phyloP scores from a whole-genome alignment of 1,284 basidiomycete species.

The Ceratobasidium theobromae region DNA sequence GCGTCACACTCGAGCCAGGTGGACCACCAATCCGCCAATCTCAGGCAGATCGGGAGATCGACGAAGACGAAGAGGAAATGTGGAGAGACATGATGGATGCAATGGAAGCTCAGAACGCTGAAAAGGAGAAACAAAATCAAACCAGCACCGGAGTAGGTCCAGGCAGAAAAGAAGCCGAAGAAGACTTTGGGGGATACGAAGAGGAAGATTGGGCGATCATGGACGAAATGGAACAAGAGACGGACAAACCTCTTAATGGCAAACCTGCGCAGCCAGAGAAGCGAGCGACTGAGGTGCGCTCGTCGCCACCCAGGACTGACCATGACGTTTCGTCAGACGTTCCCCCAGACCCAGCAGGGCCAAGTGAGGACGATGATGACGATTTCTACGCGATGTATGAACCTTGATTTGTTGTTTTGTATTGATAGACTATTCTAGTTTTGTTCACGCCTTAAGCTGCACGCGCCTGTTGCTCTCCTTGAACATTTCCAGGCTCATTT shows the following conservation, averaged over 20 bases:
- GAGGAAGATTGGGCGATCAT: slow-evolving; percentile 32
- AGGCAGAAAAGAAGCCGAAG: background rate
- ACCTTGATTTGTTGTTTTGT: slow-evolving; percentile 3
- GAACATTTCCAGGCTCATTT: background rate
- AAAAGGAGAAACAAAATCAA: slow-evolving; percentile 3
- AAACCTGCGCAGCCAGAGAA: background rate
- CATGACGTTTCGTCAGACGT: slow-evolving; percentile 26
- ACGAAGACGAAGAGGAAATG: slow-evolving; percentile 60
- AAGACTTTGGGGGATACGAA: slow-evolving; percentile 8
- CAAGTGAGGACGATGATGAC: slow-evolving; percentile 26
- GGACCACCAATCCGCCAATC: slow-evolving; percentile 34
- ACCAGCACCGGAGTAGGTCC: background rate
- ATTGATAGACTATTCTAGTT: background rate
- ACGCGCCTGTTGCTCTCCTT: background rate
- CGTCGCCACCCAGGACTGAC: background rate
- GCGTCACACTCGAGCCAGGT: slow-evolving; percentile 22
- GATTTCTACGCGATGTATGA: slow-evolving; percentile 27
- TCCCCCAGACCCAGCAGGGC: slow-evolving; percentile 9
- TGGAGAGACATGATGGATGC: slow-evolving; percentile 70
- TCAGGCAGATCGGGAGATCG: slow-evolving; percentile 40
- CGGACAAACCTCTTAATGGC: background rate
- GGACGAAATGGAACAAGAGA: slow-evolving; percentile 35
- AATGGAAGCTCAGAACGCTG: slow-evolving; percentile 48
- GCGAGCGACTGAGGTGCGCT: background rate
- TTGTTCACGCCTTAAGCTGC: background rate